Evolutionary conservation across 1,139 yeast species (phyloP).

Genomic region (Waltiozyma sp.): DNA sequence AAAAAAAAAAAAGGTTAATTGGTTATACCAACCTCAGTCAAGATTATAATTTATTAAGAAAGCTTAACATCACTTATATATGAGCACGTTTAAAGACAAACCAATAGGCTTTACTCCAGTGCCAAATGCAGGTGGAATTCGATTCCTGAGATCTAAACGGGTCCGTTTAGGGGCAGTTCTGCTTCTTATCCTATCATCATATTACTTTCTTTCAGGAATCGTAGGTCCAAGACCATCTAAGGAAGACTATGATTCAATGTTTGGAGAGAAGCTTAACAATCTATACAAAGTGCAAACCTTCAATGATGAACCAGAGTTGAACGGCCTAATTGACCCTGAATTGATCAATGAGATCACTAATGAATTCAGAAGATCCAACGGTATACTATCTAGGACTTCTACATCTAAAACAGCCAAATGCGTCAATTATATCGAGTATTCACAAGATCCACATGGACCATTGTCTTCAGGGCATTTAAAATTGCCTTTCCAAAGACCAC

Average conservation of each 20-base stretch:
- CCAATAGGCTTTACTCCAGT: background rate
- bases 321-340: background rate
- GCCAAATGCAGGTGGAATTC: background rate
- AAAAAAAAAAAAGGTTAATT: too few species aligned
- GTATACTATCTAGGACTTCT: background rate
- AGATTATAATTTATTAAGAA: too few species aligned
- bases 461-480: slow-evolving; percentile 34
- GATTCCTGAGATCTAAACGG: background rate
- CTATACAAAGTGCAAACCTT: background rate
- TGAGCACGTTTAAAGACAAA: background rate
- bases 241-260: background rate
- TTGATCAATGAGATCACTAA: background rate
- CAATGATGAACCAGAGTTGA: background rate
- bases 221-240: background rate
- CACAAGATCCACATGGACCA: slow-evolving; percentile 35
- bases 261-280: background rate
- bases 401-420: slow-evolving; percentile 10
- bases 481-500: slow-evolving; percentile 72
- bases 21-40: too few species aligned
- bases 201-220: background rate
- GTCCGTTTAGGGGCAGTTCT: background rate
- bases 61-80: too few species aligned
- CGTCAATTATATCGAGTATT: slow-evolving; percentile 20
- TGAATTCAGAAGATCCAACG: background rate
- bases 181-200: background rate